Evolutionary conservation across 352 stramenopile genomes (phyloP).

Genomic region (Phytopythium sindhum): DNA sequence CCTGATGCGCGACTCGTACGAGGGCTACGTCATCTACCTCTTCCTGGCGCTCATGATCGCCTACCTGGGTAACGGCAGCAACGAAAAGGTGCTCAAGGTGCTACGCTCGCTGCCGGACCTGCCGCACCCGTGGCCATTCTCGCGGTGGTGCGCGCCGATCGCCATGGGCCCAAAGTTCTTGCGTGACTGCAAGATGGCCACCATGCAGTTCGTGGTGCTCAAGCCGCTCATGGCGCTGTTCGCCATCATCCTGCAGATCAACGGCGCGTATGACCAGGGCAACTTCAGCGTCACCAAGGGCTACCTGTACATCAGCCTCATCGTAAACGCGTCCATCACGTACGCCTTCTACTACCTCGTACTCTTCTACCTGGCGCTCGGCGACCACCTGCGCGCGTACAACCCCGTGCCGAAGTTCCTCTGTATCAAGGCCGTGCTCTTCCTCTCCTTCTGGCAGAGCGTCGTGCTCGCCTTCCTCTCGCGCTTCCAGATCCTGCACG

Average conservation of each 20-base stretch:
- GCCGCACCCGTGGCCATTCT: slow-evolving; percentile 76
- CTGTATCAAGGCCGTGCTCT: slow-evolving; percentile 98
- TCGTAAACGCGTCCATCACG: slow-evolving; percentile 96
- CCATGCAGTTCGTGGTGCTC: slow-evolving; percentile 96
- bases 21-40: slow-evolving; percentile 98
- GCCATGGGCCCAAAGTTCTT: slow-evolving; percentile 88
- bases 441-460: slow-evolving; percentile 98
- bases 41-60: slow-evolving; percentile 97
- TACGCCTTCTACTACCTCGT: slow-evolving; percentile 97
- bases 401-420: slow-evolving; percentile 98
- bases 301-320: slow-evolving; percentile 92
- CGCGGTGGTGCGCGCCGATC: slow-evolving; percentile 55
- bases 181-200: slow-evolving; percentile 92
- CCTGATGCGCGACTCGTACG: slow-evolving; percentile 96
- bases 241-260: slow-evolving; percentile 82
- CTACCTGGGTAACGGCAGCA: slow-evolving; percentile 91
- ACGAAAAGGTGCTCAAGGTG: slow-evolving; percentile 70
- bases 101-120: slow-evolving; percentile 60
- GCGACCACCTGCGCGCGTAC: slow-evolving; percentile 88
- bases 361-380: slow-evolving; percentile 95
- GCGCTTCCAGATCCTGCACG: slow-evolving; percentile 86
- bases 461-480: slow-evolving; percentile 90
- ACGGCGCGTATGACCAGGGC: slow-evolving; percentile 79
- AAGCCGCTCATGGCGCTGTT: slow-evolving; percentile 91
- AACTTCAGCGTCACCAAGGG: slow-evolving; percentile 80